Evolutionary conservation across 805 yeast species (phyloP), one percentile per base, ranked within the genome.

Genomic region (Hanseniaspora valbyensis): DNA sequence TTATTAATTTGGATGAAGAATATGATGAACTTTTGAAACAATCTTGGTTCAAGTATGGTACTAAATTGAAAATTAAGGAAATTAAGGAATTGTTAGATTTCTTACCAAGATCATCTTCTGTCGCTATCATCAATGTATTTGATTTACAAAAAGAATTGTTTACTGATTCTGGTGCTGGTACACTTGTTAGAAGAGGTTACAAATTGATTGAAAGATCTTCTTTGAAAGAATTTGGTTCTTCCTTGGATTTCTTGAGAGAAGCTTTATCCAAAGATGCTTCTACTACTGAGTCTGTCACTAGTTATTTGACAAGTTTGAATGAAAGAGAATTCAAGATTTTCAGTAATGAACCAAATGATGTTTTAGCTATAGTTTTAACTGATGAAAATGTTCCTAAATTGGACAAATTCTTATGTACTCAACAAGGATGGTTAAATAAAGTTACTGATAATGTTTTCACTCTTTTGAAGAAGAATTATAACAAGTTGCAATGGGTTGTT

Each of bases 141-240:
- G 96, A 92, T 65, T 75, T 92, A 61, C 97, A 92, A 70, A 92
- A 90, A 66, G 99, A 92, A 68, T 77, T 92, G 62, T 92, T 92
- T 70, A 92, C 99, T 37, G 98, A 92, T 66, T 83, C 95, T 16
- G 99, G 99, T 67, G 99, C 98, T 28, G 99, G 99, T 63, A 92
- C 99, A 42, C 75, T 92, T 71, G 88, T 92, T 60, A 83, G 98
- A 76, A 81, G 98, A 68, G 99, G 99, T 55, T 86, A 90, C 71
- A 87, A 86, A 69, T 74, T 92, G 57, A 66, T 82, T 52, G 80
- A 78, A 60, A 79, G 87, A 64, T 75, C 77, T 60, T 76, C 83
- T 21, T 69, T 88, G 50, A 67, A 71, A 34, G 90, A 84, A 55
- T 83, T 89, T 64, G 59, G 67, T 26, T 40, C 46, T n/a, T 77